Percentiles rank a stretch among this genome's conserved stretches.
phyloP scores from a whole-genome alignment of 495 filamentous ascomycete species.

The Lophium mytilinum region DNA sequence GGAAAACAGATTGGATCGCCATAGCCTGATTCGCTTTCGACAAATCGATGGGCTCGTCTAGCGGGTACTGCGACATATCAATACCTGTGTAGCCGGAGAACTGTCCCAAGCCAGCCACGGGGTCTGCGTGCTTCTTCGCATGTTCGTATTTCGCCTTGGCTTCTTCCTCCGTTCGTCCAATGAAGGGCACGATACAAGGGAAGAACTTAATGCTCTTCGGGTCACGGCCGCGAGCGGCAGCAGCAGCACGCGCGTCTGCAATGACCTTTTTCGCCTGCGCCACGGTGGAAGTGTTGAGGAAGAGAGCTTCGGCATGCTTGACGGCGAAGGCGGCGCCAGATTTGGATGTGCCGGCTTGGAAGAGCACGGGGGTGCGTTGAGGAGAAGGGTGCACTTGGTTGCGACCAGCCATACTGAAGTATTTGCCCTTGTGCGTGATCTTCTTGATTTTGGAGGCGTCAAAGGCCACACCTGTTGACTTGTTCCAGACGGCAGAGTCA shows the following conservation, averaged over 20 bases:
- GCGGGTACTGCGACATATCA: not conserved
- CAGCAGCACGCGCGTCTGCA: not conserved
- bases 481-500: not conserved
- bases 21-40: not conserved
- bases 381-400: not conserved
- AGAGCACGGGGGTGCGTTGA: not conserved
- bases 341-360: slow-evolving; percentile 1
- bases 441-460: not conserved
- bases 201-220: slow-evolving; percentile 2
- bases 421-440: slow-evolving; percentile 3
- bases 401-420: slow-evolving; percentile 1
- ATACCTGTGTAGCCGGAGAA: slow-evolving; percentile 4
- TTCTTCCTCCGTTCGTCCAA: not conserved
- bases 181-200: not conserved
- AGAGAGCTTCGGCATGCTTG: slow-evolving; percentile 1
- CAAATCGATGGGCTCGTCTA: not conserved
- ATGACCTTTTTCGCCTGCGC: not conserved
- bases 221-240: not conserved
- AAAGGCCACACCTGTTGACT: not conserved
- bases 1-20: not conserved
- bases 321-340: not conserved
- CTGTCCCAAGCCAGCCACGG: not conserved
- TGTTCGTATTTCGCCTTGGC: not conserved
- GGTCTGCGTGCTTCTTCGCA: not conserved
- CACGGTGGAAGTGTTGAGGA: not conserved